phyloP scores from a whole-genome alignment of 2,329 filamentous ascomycete species.

The Sordariomycetes sp. region DNA sequence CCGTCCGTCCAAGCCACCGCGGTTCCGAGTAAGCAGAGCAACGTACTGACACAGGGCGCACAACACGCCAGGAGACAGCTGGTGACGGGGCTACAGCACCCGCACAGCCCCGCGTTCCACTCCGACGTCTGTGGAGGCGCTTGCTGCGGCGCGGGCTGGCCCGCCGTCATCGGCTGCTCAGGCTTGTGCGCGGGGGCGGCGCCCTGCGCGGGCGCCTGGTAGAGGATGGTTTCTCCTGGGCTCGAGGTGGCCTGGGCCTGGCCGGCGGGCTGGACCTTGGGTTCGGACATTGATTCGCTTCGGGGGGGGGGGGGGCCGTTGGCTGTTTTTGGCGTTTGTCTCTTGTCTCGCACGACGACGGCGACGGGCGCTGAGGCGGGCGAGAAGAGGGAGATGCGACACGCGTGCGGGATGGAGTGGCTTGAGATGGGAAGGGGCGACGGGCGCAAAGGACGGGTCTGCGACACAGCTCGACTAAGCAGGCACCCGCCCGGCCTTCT shows the following conservation, averaged over 20 bases:
- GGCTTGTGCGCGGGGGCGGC: not conserved
- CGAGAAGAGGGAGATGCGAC: not conserved
- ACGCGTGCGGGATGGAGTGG: no score
- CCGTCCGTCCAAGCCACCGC: no score
- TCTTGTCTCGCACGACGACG: no score
- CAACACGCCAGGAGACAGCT: slow-evolving; percentile 24
- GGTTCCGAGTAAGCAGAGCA: no score
- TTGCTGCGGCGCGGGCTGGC: not conserved
- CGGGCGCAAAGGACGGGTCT: no score
- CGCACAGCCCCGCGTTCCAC: slow-evolving; percentile 23
- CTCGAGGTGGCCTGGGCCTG: not conserved
- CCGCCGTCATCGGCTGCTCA: not conserved
- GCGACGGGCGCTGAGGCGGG: not conserved
- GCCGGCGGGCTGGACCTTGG: not conserved
- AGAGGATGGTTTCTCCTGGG: not conserved
- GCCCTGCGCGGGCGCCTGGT: not conserved
- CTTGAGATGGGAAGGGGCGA: no score
- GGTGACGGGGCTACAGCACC: slow-evolving; percentile 23
- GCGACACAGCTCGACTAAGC: no score
- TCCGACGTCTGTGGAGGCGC: slow-evolving; percentile 6
- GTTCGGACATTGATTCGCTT: not conserved
- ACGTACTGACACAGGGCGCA: slow-evolving; percentile 29
- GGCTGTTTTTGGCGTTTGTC: no score
- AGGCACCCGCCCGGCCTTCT: no score
- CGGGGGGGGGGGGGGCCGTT: no score